Conservation (phyloP, 768 basidiomycete species). For the Boletus pseudopeckii region DNA sequence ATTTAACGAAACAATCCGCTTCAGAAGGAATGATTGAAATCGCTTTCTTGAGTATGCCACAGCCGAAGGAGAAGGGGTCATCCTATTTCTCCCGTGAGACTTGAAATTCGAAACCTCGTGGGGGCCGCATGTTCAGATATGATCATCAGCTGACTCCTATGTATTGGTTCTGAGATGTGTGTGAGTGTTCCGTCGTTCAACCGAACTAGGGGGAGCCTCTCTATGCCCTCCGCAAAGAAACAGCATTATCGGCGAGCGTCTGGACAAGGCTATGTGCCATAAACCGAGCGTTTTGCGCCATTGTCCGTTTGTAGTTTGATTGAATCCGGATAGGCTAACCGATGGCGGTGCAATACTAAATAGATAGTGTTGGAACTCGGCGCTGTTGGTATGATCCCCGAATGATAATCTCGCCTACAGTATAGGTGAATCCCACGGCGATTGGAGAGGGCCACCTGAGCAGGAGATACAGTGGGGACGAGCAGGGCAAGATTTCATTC, state of each 20-base stretch:
- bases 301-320: constrained; percentile 4
- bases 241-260: background rate
- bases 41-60: background rate
- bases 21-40: constrained; percentile 17
- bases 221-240: background rate
- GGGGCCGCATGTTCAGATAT: constrained; percentile 20
- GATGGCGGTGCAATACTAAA: constrained; percentile 16
- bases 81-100: constrained; percentile 7
- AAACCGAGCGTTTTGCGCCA: background rate
- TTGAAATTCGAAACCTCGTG: constrained; percentile 24
- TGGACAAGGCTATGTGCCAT: background rate
- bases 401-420: constrained; percentile 13
- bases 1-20: background rate
- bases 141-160: constrained; percentile 17
- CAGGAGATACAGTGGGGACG: background rate
- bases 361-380: background rate
- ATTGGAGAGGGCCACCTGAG: constrained; percentile 4
- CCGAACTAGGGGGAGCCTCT: constrained; percentile 5
- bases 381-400: constrained; percentile 6
- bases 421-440: constrained; percentile 7
- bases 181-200: background rate
- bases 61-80: constrained; percentile 2
- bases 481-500: background rate
- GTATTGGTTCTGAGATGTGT: constrained; percentile 8
- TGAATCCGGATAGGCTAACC: constrained; percentile 4